These are phyloP conservation scores for Arctostaphylos glauca DNA, from an alignment of 148 eudicot species.

Conservation along the genomic window DNA sequence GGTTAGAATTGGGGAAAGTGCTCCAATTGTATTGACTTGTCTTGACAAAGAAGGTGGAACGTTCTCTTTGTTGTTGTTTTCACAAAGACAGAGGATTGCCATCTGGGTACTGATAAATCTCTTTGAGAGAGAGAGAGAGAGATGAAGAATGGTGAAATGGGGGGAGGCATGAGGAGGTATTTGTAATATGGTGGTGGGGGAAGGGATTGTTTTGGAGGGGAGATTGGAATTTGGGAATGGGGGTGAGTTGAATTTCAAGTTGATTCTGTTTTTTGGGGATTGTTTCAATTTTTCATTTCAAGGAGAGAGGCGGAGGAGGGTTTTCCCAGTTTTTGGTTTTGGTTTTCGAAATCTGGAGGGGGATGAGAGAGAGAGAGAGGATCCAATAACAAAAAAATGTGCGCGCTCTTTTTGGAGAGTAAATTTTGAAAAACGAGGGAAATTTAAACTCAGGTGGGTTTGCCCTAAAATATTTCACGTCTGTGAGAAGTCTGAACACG, in stretches of 20 bases:
- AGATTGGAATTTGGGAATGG: background rate
- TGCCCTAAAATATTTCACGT: background rate
- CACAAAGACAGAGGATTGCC: background rate
- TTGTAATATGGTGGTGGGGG: background rate
- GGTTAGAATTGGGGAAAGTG: background rate
- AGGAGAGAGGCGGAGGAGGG: background rate
- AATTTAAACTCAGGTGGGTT: background rate
- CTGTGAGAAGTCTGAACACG: too few species aligned
- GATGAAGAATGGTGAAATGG: background rate
- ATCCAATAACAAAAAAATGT: background rate
- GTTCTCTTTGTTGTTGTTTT: conserved; percentile 12
- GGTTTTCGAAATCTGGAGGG: background rate
- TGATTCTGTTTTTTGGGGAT: background rate
- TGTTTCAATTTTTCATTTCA: conserved; percentile 5
- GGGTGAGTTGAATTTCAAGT: conserved; percentile 4
- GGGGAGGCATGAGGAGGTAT: conserved; percentile 2
- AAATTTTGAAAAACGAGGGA: conserved; percentile 3
- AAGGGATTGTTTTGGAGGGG: conserved; percentile 7
- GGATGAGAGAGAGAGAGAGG: background rate
- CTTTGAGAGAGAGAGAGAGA: background rate
- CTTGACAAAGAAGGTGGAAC: background rate
- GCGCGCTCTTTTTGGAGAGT: conserved; percentile 5
- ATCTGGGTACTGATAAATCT: background rate
- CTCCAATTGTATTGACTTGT: background rate
- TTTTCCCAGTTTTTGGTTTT: background rate